Evolutionary conservation across 306 rosid genomes (phyloP), one percentile per base, ranked within the genome.

Genomic region (Castanopsis chinensis): DNA sequence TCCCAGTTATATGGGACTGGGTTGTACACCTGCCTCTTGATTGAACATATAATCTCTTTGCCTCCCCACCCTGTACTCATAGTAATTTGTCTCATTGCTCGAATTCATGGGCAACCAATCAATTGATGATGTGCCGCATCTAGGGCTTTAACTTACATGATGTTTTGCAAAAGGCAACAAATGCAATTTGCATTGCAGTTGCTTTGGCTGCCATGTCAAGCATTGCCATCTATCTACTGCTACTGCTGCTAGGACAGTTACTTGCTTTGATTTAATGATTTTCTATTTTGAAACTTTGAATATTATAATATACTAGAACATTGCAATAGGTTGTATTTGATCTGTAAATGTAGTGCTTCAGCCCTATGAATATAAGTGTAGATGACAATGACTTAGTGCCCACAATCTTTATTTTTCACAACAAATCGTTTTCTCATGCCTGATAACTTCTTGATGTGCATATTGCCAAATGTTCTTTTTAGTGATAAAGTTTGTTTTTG

Each of bases 401-500:
- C 25, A 0, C 6, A 4, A 21, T 58, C 15, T 63, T 64, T 17
- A 28, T 7, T 32, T 18, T 45, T 8, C 20, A n/a, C 25, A 19
- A 33, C 51, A 63, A 0, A 32, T 33, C 28, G 0, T 35, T 6
- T 18, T 68, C 20, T 37, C 52, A 35, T 68, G 21, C 72, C 19
- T 18, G 65, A 21, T 33, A 19, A 68, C 61, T 54, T 76, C 28
- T 77, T 76, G n/a, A 70, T 80, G 25, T 67, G 52, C 28, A 10
- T 63, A 21, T 64, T 81, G 71, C 65, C 76, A 49, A 74, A 21
- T 53, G 68, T 73, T 30, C 15, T 33, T 68, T 68, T 59, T 59
- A 23, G 15, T 59, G 5, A 23, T n/a, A 56, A 41, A 54, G 21
- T 68, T 72, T 79, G 45, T 25, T 21, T 15, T 17, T 81, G 30